Evolutionary conservation across 768 basidiomycete species (phyloP).

Genomic region (Trichaptum fuscoviolaceum): DNA sequence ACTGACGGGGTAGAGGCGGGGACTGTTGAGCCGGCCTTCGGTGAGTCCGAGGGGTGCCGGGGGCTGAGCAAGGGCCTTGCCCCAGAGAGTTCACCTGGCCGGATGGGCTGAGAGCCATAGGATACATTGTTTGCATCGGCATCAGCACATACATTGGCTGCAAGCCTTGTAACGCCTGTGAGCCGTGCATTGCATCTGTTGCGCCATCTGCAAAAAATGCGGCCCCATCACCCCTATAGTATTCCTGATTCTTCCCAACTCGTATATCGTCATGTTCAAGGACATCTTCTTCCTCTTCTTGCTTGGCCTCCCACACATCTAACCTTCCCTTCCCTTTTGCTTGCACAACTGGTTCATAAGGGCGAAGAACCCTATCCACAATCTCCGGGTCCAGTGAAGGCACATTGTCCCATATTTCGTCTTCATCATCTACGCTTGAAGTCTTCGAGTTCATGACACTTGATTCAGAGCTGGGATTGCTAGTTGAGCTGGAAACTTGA

Average conservation of each 20-base stretch:
- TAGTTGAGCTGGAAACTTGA: not conserved
- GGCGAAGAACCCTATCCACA: not conserved
- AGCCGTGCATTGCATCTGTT: too few relatives aligned
- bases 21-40: too few relatives aligned
- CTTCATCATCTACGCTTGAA: not conserved
- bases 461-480: not conserved
- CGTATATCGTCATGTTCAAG: too few relatives aligned
- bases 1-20: too few relatives aligned
- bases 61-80: too few relatives aligned
- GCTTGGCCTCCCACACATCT: too few relatives aligned
- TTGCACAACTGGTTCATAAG: not conserved
- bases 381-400: not conserved
- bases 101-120: not conserved
- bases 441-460: not conserved
- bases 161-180: too few relatives aligned
- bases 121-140: not conserved
- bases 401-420: not conserved
- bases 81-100: not conserved
- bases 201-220: not conserved
- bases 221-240: not conserved
- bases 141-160: not conserved
- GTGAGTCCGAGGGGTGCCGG: too few relatives aligned
- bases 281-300: not conserved
- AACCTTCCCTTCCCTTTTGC: not conserved
- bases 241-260: too few relatives aligned